Percentiles rank a stretch among this genome's conserved stretches.
Conservation (phyloP, 1,284 basidiomycete species). For the Tilletia setariae region DNA sequence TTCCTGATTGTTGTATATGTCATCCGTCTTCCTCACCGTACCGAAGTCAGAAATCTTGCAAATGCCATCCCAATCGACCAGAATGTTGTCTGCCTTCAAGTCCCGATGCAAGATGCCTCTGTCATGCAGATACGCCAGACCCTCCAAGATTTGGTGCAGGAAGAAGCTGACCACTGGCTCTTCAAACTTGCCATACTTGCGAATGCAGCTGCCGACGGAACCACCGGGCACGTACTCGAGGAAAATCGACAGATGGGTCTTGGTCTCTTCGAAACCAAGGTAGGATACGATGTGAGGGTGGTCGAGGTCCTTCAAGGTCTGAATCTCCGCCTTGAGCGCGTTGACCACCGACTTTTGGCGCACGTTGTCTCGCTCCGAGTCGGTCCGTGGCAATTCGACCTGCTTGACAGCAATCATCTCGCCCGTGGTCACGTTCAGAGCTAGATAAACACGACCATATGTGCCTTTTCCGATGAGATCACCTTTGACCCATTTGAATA, state of each 20-base stretch:
- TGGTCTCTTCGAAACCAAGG: constrained; percentile 83
- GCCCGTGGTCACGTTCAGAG: constrained; percentile 93
- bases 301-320: constrained; percentile 90
- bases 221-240: constrained; percentile 82
- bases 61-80: constrained; percentile 85
- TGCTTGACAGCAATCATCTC: constrained; percentile 99
- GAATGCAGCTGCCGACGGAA: constrained; percentile 85
- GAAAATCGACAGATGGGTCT: constrained; percentile 91
- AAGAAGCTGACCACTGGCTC: constrained; percentile 91
- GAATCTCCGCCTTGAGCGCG: constrained; percentile 88
- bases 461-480: constrained; percentile 95
- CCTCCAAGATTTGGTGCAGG: constrained; percentile 83
- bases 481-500: constrained; percentile 98
- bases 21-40: constrained; percentile 57
- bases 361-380: constrained; percentile 80
- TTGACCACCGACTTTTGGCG: constrained; percentile 82
- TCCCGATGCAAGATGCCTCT: constrained; percentile 92
- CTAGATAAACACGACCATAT: constrained; percentile 92
- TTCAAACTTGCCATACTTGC: constrained; percentile 87
- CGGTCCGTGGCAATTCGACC: constrained; percentile 87
- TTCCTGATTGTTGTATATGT: constrained; percentile 75
- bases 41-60: constrained; percentile 98
- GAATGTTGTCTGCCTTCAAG: constrained; percentile 95
- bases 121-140: constrained; percentile 87
- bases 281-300: constrained; percentile 97